A percentile compares a stretch with the other conserved stretches of the same genome.
Conservation (phyloP, 2,329 filamentous ascomycete species). For the Neofusicoccum kwambonambiense region DNA sequence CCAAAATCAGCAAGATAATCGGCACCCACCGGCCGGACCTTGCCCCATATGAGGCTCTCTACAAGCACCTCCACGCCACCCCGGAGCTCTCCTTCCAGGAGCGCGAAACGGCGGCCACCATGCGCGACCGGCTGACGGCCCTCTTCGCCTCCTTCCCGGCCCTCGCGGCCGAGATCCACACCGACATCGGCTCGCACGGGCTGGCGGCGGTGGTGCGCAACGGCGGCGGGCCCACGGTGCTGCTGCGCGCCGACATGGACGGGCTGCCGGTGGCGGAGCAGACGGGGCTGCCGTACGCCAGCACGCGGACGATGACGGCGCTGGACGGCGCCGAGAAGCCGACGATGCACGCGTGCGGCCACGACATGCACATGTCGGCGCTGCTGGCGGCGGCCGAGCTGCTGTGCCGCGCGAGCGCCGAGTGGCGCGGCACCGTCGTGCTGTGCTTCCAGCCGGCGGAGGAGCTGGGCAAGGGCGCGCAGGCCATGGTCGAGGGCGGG, state of each 20-base stretch:
- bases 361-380: constrained; percentile 63
- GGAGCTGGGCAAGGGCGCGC: constrained; percentile 62
- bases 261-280: constrained; percentile 58
- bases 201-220: constrained; percentile 58
- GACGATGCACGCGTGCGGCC: constrained; percentile 69
- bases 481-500: constrained; percentile 61
- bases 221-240: constrained; percentile 54
- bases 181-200: constrained; percentile 41
- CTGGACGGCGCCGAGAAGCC: constrained; percentile 51
- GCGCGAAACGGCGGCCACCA: constrained; percentile 31
- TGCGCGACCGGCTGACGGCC: constrained; percentile 28
- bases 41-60: constrained; percentile 33
- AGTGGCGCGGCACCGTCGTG: constrained; percentile 64
- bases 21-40: constrained; percentile 28
- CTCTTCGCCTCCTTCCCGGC: constrained; percentile 22
- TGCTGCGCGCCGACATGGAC: constrained; percentile 64
- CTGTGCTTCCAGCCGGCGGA: constrained; percentile 68
- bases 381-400: constrained; percentile 57
- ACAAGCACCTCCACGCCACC: constrained; percentile 35
- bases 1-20: constrained; percentile 19
- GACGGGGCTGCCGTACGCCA: constrained; percentile 57
- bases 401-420: constrained; percentile 43
- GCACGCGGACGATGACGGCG: constrained; percentile 45
- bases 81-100: constrained; percentile 40
- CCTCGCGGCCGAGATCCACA: neutral